Evolutionary conservation across 306 rosid species (phyloP), one percentile per base, ranked within the genome.

Genomic region (Sesbania bispinosa): DNA sequence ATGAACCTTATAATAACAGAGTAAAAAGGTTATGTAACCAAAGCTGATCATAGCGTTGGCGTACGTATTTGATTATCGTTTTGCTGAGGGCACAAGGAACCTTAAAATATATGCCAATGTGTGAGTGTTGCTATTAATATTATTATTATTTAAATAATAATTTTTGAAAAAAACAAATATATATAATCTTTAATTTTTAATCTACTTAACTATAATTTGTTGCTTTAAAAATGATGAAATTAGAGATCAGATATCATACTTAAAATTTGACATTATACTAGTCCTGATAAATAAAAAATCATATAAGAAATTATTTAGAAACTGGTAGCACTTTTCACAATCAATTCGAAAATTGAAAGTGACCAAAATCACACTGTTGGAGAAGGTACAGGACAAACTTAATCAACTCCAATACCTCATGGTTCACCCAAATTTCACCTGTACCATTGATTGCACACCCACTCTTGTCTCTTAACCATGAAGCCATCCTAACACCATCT

Each of bases 331-430:
- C 45, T 29, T 71, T 71, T 51, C 35, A 19, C 0, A 21, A 51
- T n/a, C 10, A 43, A 3, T 14, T 24, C 0, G 30, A 69, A 41
- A 26, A 39, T 7, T 46, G 8, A 29, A n/a, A 65, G 15, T 8
- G 27, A 72, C 50, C 60, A 59, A 71, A 32, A 45, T n/a, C 35
- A 46, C 59, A n/a, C n/a, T n/a, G n/a, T 11, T 43, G 41, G 18
- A 18, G 51, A 15, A 66, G 59, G n/a, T n/a, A 46, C 33, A 53
- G 63, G 26, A n/a, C 11, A 30, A 46, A 48, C 54, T n/a, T 33
- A 62, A 74, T 62, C 10, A 26, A 38, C 64, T 63, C 71, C 71
- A 48, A 50, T 38, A 15, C 42, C 73, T 48, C 47, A 33, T 1
- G 48, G 61, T 67, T 63, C 36, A 63, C 69, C 69, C 69, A 41